Evolutionary conservation across 768 basidiomycete species (phyloP), one percentile per base, ranked within the genome.

Genomic region (Flagelloscypha sp.): DNA sequence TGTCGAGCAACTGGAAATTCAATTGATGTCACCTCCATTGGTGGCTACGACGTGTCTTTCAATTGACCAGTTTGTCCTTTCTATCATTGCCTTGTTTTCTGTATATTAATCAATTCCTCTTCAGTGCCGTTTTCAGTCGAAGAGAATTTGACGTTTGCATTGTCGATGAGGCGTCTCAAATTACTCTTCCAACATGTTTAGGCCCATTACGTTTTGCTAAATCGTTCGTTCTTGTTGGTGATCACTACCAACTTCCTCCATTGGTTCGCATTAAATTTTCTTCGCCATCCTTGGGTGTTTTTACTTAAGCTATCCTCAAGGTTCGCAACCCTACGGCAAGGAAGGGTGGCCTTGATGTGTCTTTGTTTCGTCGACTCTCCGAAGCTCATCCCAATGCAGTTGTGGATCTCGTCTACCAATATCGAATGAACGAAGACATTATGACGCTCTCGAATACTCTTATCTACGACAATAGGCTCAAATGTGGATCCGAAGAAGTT

Each of bases 151-250:
- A 99, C 53, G 92, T 88, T 49, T 98, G 94, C 59, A 95, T 99
- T 37, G 83, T 99, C 12, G 95, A 98, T 43, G 95, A 99, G 55
- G 95, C 95, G 0, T 97, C 95, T 0, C 94, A 98, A 53, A 92
- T 97, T 44, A 98, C 95, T 0, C 58, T 98, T 2, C 95, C 95
- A 0, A 94, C 92, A 0, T 97, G 90, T 49, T 65, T 98, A 1
- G 95, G 95, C 5, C 95, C 95, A 1, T 62, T 98, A 3, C 78
- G 92, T 1, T 87, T 82, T 48, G 90, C 93, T 2, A 74, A 90
- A 33, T 87, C 71, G 27, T 99, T 97, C 45, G 75, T 98, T 4
- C 79, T 98, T 9, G 94, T 98, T 12, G 95, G 95, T 6, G 95
- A 98, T 52, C 95, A 99, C 59, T 89, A 84, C 62, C 95, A 99